A percentile compares a stretch with the other conserved stretches of the same genome.
Evolutionary conservation across 1,139 yeast species (phyloP).

Genomic region (Hanseniaspora sp.): DNA sequence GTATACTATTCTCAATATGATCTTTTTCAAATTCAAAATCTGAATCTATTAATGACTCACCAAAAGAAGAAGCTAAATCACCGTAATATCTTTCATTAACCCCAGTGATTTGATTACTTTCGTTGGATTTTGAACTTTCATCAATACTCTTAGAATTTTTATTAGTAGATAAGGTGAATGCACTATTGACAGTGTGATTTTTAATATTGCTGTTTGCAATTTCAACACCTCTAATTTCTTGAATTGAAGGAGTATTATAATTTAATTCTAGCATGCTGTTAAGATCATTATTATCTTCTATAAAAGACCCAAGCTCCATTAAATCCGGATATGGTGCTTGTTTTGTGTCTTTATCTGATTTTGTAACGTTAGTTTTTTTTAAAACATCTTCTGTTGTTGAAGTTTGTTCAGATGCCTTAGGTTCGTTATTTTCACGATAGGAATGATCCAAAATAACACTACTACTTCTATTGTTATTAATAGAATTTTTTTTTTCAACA

Average conservation of each 20-base stretch:
- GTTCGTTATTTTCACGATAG: neutral
- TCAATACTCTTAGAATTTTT: neutral
- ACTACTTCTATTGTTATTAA: neutral
- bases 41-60: constrained; percentile 32
- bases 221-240: neutral
- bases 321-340: neutral
- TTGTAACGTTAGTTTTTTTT: neutral
- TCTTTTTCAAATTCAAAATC: constrained; percentile 28
- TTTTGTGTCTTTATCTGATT: neutral
- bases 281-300: constrained; percentile 11
- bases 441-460: neutral
- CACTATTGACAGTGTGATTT: neutral
- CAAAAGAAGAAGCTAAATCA: constrained; percentile 31
- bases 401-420: neutral
- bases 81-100: constrained; percentile 23
- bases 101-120: constrained; percentile 15
- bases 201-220: neutral
- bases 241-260: neutral
- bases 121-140: neutral
- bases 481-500: neutral
- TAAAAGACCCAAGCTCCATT: constrained; percentile 13
- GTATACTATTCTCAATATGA: constrained; percentile 3
- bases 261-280: constrained; percentile 3
- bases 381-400: neutral
- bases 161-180: no score